These are phyloP conservation scores for Erythrobasidium hasegawianum DNA, from an alignment of 1,284 basidiomycete genomes.

Conservation along the genomic window DNA sequence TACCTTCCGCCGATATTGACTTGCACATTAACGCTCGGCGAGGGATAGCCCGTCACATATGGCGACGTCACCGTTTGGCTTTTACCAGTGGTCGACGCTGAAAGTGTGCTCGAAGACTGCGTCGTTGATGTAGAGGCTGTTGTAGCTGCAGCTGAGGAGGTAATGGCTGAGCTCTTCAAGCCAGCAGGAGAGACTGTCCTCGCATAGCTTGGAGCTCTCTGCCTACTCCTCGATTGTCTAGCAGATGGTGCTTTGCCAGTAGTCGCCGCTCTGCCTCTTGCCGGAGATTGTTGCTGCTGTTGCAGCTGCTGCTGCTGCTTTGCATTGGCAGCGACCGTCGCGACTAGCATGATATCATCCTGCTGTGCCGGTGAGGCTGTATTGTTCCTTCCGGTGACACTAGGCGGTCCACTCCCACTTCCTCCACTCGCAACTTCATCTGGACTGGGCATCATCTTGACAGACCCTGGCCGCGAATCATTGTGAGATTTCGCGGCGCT, in stretches of 20 bases:
- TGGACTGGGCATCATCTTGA: too few relatives aligned
- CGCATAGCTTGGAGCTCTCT: slow-evolving; percentile 21
- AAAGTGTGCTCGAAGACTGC: neutral
- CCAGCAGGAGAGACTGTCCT: slow-evolving; percentile 23
- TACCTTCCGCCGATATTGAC: neutral
- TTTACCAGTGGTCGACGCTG: neutral
- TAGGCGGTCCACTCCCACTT: too few relatives aligned
- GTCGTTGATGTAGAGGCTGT: neutral
- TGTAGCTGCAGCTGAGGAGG: neutral
- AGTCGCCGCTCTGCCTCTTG: slow-evolving; percentile 11
- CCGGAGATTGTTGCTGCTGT: slow-evolving; percentile 1
- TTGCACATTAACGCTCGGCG: neutral
- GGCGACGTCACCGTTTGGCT: neutral
- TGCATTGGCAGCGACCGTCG: neutral
- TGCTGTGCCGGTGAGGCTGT: neutral
- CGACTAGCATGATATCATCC: neutral
- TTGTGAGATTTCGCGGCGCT: too few relatives aligned
- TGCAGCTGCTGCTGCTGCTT: neutral
- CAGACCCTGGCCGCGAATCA: too few relatives aligned
- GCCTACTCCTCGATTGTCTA: slow-evolving; percentile 18
- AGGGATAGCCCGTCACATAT: slow-evolving; percentile 2
- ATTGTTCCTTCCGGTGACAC: neutral
- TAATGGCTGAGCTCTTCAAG: neutral
- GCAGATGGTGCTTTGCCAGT: slow-evolving; percentile 25
- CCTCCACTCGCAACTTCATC: too few relatives aligned